Evolutionary conservation across 2,329 filamentous ascomycete species (phyloP), one percentile per base, ranked within the genome.

Genomic region (Cordyceps cateniannulata): DNA sequence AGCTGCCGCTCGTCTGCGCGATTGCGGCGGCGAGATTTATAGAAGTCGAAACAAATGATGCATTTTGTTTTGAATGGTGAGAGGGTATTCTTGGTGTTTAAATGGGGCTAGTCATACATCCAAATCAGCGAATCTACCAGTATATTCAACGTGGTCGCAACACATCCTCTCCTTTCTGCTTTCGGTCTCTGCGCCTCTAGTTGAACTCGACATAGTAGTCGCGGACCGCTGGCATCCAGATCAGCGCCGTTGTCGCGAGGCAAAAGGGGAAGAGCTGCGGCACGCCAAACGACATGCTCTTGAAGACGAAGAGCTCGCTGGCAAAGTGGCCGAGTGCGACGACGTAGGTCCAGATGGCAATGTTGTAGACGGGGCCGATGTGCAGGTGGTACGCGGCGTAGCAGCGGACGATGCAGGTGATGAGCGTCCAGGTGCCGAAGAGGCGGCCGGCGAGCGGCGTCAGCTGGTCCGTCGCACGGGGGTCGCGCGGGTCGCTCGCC

Each of bases 341-440:
- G 1, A 85, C 81, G 72, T 93, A 96, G 8, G 90, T 95, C 83
- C 88, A 90, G 66, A 95, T 77, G 18, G 88, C 88, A 62, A 97
- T 79, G 72, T 95, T 84, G 73, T 96, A 97, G 59, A 93, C 79
- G 49, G 83, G 81, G 1, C 84, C 83, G 63, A 91, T 81, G 65
- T 85, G 79, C 64, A 96, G 85, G 73, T 96, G 81, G 76, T 96
- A 96, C 38, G 90, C 90, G 5, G 91, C 90, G 70, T 96, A 96
- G 66, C 92, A 77, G 57, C 93, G 85, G 49, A 96, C 82, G 55
- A 96, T 77, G 62, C 86, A 84, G 6, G 89, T 87, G 62, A 96
- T 79, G 62, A 93, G 81, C 0, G 93, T 96, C 87, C 92, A 97
- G 32, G 90, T 95, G 59, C 89, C 92, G 72, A 96, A 96, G 22